These are phyloP conservation scores for Geotrichum ghanense DNA, from an alignment of 805 yeast genomes.

Conservation along the genomic window DNA sequence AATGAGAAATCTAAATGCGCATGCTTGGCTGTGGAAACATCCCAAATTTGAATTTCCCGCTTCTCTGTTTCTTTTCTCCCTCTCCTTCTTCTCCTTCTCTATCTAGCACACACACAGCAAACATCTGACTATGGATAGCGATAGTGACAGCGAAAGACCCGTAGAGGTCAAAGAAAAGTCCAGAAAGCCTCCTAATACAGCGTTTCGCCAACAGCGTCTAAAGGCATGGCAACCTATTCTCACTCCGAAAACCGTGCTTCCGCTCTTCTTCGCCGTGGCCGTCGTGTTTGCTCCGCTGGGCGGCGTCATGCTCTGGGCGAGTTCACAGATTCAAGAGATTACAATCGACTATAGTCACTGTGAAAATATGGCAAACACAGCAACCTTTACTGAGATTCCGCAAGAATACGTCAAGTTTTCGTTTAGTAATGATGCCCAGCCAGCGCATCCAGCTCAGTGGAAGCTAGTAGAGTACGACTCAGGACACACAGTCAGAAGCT, in stretches of 20 bases:
- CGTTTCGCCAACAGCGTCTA: conserved; percentile 43
- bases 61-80: background rate
- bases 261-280: conserved; percentile 63
- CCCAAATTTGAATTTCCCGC: no score
- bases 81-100: background rate
- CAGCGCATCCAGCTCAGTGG: conserved; percentile 51
- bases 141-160: conserved; percentile 19
- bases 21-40: no score
- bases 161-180: conserved; percentile 26
- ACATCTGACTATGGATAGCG: conserved; percentile 19
- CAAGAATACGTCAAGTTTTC: conserved; percentile 45
- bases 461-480: conserved; percentile 22
- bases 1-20: no score
- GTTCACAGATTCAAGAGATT: conserved; percentile 67
- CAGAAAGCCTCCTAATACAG: conserved; percentile 33
- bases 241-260: conserved; percentile 88
- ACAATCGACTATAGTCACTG: conserved; percentile 71
- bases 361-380: conserved; percentile 25
- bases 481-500: background rate
- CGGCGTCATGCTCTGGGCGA: conserved; percentile 64
- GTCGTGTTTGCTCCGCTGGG: conserved; percentile 86
- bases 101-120: background rate
- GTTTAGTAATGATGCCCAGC: conserved; percentile 37
- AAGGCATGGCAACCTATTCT: conserved; percentile 80
- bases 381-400: conserved; percentile 43